Conservation (phyloP, 495 filamentous ascomycete species). For the Tuber borchii region DNA sequence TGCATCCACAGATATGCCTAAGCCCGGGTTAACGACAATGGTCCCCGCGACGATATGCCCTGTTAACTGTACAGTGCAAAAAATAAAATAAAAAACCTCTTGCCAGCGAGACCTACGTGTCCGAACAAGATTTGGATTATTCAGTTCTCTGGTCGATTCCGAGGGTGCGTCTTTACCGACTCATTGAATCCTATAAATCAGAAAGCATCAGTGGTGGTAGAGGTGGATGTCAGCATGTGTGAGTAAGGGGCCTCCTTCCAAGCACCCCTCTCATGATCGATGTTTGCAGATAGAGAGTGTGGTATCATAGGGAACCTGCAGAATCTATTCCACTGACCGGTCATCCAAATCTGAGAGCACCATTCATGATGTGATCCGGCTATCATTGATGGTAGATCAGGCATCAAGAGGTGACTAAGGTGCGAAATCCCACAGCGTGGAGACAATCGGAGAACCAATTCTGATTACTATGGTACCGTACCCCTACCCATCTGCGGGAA, state of each 20-base stretch:
- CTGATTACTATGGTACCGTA: too few species aligned
- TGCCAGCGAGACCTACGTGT: slow-evolving; percentile 2
- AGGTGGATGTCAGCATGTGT: background rate
- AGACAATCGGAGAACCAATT: background rate
- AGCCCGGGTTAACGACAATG: background rate
- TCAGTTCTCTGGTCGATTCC: background rate
- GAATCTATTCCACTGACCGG: background rate
- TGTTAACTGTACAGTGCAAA: background rate
- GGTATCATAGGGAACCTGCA: background rate
- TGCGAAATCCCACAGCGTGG: background rate
- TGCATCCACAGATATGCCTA: background rate
- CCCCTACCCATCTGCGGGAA: background rate
- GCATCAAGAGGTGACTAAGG: background rate
- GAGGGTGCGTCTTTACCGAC: background rate
- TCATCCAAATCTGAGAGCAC: background rate
- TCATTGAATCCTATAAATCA: background rate
- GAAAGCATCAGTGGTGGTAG: background rate
- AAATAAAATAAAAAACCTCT: background rate
- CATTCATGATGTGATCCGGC: background rate
- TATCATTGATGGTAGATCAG: background rate
- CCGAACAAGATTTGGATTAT: background rate
- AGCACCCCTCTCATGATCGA: background rate
- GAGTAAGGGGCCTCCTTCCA: background rate
- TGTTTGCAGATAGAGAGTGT: background rate
- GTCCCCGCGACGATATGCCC: background rate